Evolutionary conservation across 345 rosid species (phyloP).

Genomic region (Syzygium jambos): DNA sequence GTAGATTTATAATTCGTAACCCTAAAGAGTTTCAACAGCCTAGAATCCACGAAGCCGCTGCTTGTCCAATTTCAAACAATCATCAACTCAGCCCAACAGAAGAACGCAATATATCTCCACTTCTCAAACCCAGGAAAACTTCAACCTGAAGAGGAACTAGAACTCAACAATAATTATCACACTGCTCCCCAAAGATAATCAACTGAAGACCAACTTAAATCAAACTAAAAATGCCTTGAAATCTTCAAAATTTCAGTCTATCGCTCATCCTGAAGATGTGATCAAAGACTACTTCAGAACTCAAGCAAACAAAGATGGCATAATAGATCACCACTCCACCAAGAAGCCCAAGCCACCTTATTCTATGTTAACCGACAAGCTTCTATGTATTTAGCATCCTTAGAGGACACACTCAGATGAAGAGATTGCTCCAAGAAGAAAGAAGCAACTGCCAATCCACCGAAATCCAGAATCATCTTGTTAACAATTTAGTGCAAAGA

Average conservation of each 20-base stretch:
- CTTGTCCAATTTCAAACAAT: background rate
- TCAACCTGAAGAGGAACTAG: background rate
- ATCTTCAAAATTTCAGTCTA: background rate
- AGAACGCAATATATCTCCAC: background rate
- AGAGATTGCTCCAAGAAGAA: background rate
- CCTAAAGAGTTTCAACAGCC: background rate
- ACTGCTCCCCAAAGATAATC: background rate
- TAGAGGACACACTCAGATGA: background rate
- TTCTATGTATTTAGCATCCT: background rate
- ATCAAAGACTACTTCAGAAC: background rate
- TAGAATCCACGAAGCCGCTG: background rate
- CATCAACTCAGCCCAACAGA: background rate
- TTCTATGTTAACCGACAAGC: background rate
- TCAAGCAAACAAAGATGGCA: background rate
- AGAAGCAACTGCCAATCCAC: background rate
- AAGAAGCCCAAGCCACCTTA: background rate
- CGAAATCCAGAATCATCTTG: background rate
- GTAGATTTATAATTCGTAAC: background rate
- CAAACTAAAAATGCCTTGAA: background rate
- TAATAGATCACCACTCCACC: background rate
- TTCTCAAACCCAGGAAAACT: background rate
- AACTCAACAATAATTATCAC: background rate
- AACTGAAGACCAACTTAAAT: background rate
- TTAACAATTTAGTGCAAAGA: background rate
- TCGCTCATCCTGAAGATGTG: background rate